Percentiles rank a stretch among this genome's conserved stretches.
These are phyloP conservation scores for Eremochloa ophiuroides DNA, from an alignment of 176 grass and related monocot species.

Conservation along the genomic window DNA sequence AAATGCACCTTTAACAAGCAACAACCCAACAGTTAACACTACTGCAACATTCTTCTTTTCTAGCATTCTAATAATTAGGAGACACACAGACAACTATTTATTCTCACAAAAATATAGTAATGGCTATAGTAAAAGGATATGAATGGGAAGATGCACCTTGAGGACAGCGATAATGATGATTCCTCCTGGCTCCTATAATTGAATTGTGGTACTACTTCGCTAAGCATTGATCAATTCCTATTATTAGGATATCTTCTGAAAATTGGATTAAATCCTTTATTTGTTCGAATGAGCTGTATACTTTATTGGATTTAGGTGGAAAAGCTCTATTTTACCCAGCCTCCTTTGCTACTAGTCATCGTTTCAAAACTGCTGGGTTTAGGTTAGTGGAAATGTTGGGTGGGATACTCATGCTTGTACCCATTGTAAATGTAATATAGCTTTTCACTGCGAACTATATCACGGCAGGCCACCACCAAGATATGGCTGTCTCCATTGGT, in stretches of 20 bases:
- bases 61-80: not conserved
- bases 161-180: conserved; percentile 9
- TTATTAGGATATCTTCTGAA: conserved; percentile 18
- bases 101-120: not conserved
- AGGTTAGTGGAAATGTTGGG: too few relatives aligned
- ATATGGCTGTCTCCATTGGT: too few relatives aligned
- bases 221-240: conserved; percentile 4
- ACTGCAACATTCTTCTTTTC: not conserved
- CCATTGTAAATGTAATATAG: too few relatives aligned
- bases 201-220: not conserved
- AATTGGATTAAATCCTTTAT: not conserved
- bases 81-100: conserved; percentile 25
- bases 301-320: conserved; percentile 26
- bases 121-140: conserved; percentile 4
- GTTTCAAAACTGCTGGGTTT: too few relatives aligned
- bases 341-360: conserved; percentile 17
- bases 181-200: conserved; percentile 17
- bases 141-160: conserved; percentile 18
- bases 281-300: conserved; percentile 7
- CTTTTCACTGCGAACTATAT: too few relatives aligned
- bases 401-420: too few relatives aligned
- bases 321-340: conserved; percentile 19
- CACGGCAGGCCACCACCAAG: too few relatives aligned
- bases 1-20: conserved; percentile 21
- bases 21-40: not conserved